Conservation (phyloP, 805 yeast genomes). For the Saccharomyces paradoxus region DNA sequence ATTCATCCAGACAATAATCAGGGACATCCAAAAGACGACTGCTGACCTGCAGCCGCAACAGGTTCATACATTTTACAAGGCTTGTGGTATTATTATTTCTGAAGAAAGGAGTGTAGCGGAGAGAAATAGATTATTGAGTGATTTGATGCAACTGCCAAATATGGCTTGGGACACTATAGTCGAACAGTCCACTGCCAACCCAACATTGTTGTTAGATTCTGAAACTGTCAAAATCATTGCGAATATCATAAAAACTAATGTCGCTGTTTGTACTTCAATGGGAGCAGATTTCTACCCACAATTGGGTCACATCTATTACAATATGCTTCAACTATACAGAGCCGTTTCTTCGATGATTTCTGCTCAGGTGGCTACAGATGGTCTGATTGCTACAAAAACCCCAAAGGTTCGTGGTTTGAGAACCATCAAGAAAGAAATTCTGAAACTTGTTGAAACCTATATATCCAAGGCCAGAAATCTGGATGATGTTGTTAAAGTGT, state of each 20-base stretch:
- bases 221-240: conserved; percentile 91
- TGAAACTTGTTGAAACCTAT: conserved; percentile 82
- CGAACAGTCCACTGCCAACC: conserved; percentile 75
- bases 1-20: conserved; percentile 81
- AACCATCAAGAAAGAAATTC: conserved; percentile 89
- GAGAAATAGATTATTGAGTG: conserved; percentile 63
- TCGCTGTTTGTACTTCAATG: conserved; percentile 86
- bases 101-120: conserved; percentile 69
- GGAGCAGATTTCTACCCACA: conserved; percentile 90
- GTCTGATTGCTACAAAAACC: conserved; percentile 84
- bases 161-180: conserved; percentile 90
- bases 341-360: conserved; percentile 86
- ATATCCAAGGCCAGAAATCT: conserved; percentile 77
- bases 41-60: conserved; percentile 94
- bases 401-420: conserved; percentile 92
- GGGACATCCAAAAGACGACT: conserved; percentile 75
- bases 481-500: conserved; percentile 74
- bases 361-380: conserved; percentile 68
- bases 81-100: conserved; percentile 87
- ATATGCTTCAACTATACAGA: conserved; percentile 80
- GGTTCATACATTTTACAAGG: conserved; percentile 94
- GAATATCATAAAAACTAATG: conserved; percentile 89
- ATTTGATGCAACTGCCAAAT: conserved; percentile 86
- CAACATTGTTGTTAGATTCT: conserved; percentile 62
- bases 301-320: conserved; percentile 75